Percentiles rank a stretch among this genome's conserved stretches.
Evolutionary conservation across 306 rosid genomes (phyloP).

Genomic region (Cucurbita pepo): DNA sequence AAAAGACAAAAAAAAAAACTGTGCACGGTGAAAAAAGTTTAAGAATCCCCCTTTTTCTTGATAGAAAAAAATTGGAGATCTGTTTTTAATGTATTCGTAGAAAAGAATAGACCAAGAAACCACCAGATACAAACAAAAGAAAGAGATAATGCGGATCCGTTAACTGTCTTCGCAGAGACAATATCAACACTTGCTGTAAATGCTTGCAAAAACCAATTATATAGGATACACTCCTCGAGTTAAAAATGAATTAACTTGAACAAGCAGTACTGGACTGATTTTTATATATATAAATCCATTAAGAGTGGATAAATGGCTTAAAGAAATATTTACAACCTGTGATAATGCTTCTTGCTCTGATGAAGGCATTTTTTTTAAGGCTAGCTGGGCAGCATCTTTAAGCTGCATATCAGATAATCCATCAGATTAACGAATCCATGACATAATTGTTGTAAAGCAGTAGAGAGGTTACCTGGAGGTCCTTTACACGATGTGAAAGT

Average conservation of each 20-base stretch:
- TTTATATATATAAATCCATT: neutral
- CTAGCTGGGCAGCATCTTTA: conserved; percentile 95
- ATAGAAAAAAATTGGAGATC: neutral
- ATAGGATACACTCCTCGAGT: neutral
- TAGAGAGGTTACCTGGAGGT: conserved; percentile 61
- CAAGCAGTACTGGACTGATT: neutral
- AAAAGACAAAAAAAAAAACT: neutral
- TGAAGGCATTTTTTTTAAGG: conserved; percentile 91
- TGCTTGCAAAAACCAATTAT: neutral
- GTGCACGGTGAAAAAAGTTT: neutral
- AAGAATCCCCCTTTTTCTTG: neutral
- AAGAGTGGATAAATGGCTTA: neutral
- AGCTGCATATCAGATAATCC: conserved; percentile 31
- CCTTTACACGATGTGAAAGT: conserved; percentile 86
- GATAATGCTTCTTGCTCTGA: conserved; percentile 98
- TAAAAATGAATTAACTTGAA: neutral
- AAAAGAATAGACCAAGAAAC: neutral
- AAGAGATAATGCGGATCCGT: neutral
- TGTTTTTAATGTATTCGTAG: neutral
- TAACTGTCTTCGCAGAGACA: neutral
- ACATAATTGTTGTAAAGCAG: conserved; percentile 4
- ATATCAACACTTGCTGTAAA: neutral
- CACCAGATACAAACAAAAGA: neutral
- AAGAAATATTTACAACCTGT: conserved; percentile 27
- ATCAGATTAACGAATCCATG: conserved; percentile 9